These are phyloP conservation scores for Cutaneotrichosporon sp. DNA, from an alignment of 1,284 basidiomycete species.

Conservation along the genomic window DNA sequence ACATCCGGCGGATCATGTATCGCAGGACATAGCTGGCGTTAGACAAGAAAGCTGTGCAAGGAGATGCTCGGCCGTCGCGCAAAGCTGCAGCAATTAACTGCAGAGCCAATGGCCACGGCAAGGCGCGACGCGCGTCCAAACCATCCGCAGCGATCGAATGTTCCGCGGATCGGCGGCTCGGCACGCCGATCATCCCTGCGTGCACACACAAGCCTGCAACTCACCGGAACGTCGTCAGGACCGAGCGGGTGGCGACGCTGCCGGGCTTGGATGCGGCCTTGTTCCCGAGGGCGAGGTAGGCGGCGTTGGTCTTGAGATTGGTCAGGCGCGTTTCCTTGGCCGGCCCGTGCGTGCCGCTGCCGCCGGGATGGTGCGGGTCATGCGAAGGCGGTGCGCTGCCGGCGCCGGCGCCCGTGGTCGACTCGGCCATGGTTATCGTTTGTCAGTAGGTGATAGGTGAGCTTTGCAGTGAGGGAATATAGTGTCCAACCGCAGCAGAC, in stretches of 20 bases:
- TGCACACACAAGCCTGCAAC: conserved; percentile 5
- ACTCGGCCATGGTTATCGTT: conserved; percentile 2
- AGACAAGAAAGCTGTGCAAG: not conserved
- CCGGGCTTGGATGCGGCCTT: conserved; percentile 40
- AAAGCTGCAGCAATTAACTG: not conserved
- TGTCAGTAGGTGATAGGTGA: not conserved
- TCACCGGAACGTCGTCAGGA: conserved; percentile 47
- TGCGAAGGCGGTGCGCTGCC: not conserved
- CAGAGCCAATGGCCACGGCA: not conserved
- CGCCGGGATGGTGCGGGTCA: not conserved
- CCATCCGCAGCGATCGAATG: not conserved
- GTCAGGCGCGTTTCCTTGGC: conserved; percentile 19
- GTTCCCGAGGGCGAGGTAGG: conserved; percentile 49
- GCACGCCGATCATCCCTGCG: too few species aligned
- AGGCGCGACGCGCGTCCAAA: not conserved
- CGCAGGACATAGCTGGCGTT: conserved; percentile 47
- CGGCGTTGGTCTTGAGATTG: conserved; percentile 42
- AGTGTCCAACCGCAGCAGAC: not conserved
- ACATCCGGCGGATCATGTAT: conserved; percentile 48
- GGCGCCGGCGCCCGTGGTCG: not conserved
- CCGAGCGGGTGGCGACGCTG: conserved; percentile 44
- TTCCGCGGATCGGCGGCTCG: not conserved
- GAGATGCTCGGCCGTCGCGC: not conserved
- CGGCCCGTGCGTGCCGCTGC: conserved; percentile 5
- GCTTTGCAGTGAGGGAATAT: not conserved